Base-by-base conservation (phyloP, 2,329 filamentous ascomycete species). In the Polytolypa hystricis region DNA sequence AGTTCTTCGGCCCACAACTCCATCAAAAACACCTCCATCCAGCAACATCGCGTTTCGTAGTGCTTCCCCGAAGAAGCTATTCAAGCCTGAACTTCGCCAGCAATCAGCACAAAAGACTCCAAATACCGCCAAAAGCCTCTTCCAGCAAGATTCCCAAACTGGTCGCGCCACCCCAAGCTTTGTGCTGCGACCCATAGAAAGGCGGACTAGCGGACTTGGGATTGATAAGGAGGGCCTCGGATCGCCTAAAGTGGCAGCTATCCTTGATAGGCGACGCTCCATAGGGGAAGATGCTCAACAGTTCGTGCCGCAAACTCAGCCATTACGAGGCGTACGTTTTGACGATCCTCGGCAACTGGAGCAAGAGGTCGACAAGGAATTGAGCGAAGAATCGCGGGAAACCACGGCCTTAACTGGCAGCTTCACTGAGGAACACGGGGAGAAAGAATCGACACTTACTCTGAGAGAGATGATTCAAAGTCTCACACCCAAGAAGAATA, bases 401-500 rank as follows among this genome's bases (percentile, higher is more conserved):
- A 73, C 71, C 48, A 42, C 42, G 1, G 40, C 42, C 2, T 33
- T 25, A 7, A 7, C 37, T 6, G 21, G 16, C 3, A 21, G 19
- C 32, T 69, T 73, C 30, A 60, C 73, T 14, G 67, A 75, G 47
- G 65, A 69, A 20, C 70, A 73, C 47, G 65, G 61, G 4, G 73
- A 77, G 21, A 71, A 67, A 31, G 79, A 84, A 44, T 67, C 65
- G 2, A 81, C 80, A 0, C 58, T 77, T 23, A 84, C 76, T 43
- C 61, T 89, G 29, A 81, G 75, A 43, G 80, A 84, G 44, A 79
- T 85, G 73, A 89, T 89, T 42, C 71, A 81, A 42, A 81, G 75
- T 39, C 66, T 89, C 43, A 85, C 81, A 16, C 83, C 84, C 0
- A 84, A 82, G 58, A 84, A 84, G 55, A 78, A 74, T 37, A 67